A percentile compares a stretch with the other conserved stretches of the same genome.
Evolutionary conservation across 495 filamentous ascomycete species (phyloP).

Genomic region (Terfezia claveryi): DNA sequence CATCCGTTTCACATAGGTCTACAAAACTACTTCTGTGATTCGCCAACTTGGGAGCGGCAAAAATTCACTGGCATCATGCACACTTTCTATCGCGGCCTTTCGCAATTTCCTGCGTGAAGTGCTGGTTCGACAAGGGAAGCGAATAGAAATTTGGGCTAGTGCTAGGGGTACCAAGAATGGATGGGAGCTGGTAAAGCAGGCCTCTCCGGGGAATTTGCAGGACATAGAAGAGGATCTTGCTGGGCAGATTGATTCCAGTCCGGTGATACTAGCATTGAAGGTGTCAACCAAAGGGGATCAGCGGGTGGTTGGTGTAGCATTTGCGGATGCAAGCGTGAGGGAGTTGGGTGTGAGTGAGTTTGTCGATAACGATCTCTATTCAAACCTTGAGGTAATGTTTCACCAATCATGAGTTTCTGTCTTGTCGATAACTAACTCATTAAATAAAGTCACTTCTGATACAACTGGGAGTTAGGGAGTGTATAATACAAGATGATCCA

Average conservation of each 20-base stretch:
- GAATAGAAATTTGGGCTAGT: constrained; percentile 66
- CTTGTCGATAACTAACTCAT: not conserved
- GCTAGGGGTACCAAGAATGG: constrained; percentile 44
- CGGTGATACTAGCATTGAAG: constrained; percentile 87
- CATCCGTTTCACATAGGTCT: constrained; percentile 33
- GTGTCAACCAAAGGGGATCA: constrained; percentile 69
- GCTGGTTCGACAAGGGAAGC: constrained; percentile 70
- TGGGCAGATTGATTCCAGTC: constrained; percentile 63
- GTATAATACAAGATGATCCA: constrained; percentile 55
- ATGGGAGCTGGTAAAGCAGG: constrained; percentile 81
- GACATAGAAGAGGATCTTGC: constrained; percentile 94
- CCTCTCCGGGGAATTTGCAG: constrained; percentile 87
- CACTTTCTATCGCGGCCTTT: constrained; percentile 81
- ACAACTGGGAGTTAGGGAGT: constrained; percentile 88
- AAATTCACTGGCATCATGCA: constrained; percentile 69
- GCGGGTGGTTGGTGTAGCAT: constrained; percentile 80
- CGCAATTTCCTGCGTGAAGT: constrained; percentile 89
- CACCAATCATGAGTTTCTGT: not conserved
- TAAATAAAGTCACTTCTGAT: constrained; percentile 49
- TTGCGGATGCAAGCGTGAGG: constrained; percentile 89
- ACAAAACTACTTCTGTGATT: constrained; percentile 91
- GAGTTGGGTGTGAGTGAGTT: constrained; percentile 96
- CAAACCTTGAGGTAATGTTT: constrained; percentile 52
- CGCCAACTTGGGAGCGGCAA: constrained; percentile 68
- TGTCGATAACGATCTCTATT: constrained; percentile 92